Percentiles rank a stretch among this genome's conserved stretches.
phyloP scores from a whole-genome alignment of 208 protist genomes.

The Crithidia mellificae region DNA sequence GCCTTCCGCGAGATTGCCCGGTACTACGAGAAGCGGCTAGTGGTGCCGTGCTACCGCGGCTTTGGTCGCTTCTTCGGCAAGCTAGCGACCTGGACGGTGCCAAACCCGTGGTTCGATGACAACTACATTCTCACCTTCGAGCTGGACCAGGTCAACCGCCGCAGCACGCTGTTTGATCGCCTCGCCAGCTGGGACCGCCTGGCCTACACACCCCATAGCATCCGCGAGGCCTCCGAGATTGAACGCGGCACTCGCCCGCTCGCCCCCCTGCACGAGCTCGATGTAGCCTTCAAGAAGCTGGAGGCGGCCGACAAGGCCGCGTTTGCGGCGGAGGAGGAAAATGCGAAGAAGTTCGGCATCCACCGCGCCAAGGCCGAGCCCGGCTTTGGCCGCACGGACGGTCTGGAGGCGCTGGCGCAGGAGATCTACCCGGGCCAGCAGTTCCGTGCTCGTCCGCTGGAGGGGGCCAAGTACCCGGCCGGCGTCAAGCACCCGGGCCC shows the following conservation, averaged over 20 bases:
- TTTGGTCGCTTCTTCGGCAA: conserved; percentile 88
- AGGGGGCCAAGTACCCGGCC: conserved; percentile 86
- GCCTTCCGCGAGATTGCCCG: conserved; percentile 76
- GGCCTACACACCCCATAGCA: conserved; percentile 79
- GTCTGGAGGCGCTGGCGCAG: conserved; percentile 88
- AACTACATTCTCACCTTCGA: conserved; percentile 91
- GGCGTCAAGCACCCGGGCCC: conserved; percentile 87
- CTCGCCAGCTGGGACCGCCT: conserved; percentile 89
- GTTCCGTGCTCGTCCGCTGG: conserved; percentile 84
- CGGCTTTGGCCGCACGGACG: conserved; percentile 88
- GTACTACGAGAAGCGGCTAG: conserved; percentile 69
- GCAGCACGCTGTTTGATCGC: conserved; percentile 86
- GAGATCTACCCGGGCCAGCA: conserved; percentile 93
- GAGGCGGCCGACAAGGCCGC: conserved; percentile 87
- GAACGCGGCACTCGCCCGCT: conserved; percentile 63
- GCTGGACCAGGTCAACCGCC: conserved; percentile 91
- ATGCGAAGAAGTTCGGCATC: conserved; percentile 84
- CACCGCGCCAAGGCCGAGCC: conserved; percentile 91
- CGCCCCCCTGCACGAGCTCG: conserved; percentile 72
- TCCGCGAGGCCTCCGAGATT: conserved; percentile 75
- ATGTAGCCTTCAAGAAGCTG: conserved; percentile 64
- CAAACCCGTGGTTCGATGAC: conserved; percentile 92
- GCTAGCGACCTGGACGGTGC: conserved; percentile 71
- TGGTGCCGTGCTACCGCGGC: conserved; percentile 84
- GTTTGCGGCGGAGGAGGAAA: conserved; percentile 83